phyloP scores from a whole-genome alignment of 2,329 filamentous ascomycete genomes.

The Paraphaeosphaeria minitans region DNA sequence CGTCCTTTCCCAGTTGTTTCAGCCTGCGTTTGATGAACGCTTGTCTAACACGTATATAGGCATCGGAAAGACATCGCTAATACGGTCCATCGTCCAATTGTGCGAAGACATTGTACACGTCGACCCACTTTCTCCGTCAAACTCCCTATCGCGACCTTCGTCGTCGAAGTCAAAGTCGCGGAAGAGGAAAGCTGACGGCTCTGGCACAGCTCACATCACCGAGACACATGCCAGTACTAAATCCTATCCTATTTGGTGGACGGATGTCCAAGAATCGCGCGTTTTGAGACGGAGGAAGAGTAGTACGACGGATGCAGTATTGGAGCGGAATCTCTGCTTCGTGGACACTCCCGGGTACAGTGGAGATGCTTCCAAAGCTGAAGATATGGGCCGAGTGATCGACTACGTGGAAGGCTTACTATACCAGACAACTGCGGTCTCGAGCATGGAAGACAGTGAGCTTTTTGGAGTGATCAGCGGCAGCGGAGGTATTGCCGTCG shows the following conservation, averaged over 20 bases:
- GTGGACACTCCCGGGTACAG: conserved; percentile 77
- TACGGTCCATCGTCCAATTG: conserved; percentile 82
- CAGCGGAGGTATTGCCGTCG: conserved; percentile 81
- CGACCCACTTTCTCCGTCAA: conserved; percentile 62
- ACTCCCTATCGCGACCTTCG: conserved; percentile 31
- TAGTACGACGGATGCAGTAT: conserved; percentile 72
- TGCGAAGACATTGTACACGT: conserved; percentile 95
- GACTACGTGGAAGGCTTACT: conserved; percentile 76
- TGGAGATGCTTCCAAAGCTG: conserved; percentile 47
- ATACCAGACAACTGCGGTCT: conserved; percentile 65
- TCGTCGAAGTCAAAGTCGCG: conserved; percentile 32
- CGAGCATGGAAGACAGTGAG: conserved; percentile 71
- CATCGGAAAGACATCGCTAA: conserved; percentile 85
- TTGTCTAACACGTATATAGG: conserved; percentile 55
- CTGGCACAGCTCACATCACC: conserved; percentile 36
- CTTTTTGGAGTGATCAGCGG: conserved; percentile 78
- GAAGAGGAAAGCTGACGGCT: conserved; percentile 27
- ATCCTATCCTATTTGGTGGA: conserved; percentile 88
- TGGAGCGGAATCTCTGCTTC: conserved; percentile 93
- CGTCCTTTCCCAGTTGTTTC: conserved; percentile 5
- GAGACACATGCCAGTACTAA: conserved; percentile 55
- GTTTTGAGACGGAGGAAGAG: conserved; percentile 66
- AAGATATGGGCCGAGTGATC: conserved; percentile 48
- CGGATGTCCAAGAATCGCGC: conserved; percentile 71
- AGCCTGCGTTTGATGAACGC: background rate